Conservation (phyloP, 2,329 filamentous ascomycete genomes). For the Aspergillus sp. region DNA sequence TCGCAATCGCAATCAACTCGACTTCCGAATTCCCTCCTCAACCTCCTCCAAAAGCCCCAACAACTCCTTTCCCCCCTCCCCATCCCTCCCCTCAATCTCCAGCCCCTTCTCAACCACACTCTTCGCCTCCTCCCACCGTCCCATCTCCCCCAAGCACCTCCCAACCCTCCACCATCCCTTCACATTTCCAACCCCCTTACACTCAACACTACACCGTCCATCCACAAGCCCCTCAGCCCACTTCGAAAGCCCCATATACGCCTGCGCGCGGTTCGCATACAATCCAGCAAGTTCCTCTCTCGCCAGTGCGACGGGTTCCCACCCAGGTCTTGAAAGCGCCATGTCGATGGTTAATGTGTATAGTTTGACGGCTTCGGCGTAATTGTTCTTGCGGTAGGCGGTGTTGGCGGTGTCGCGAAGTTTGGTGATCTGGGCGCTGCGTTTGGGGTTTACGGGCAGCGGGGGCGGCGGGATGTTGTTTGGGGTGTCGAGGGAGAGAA, state of each 20-base stretch:
- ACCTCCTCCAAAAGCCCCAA: conserved; percentile 57
- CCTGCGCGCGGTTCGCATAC: conserved; percentile 83
- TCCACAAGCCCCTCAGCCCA: conserved; percentile 87
- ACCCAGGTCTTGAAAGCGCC: conserved; percentile 71
- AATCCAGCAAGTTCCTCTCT: conserved; percentile 75
- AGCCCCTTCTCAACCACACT: conserved; percentile 70
- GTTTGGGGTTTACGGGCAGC: conserved; percentile 86
- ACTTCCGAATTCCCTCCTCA: conserved; percentile 54
- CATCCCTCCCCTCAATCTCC: conserved; percentile 66
- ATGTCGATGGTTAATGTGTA: conserved; percentile 87
- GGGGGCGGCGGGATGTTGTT: conserved; percentile 73
- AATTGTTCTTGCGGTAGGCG: conserved; percentile 70
- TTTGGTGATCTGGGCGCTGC: conserved; percentile 78
- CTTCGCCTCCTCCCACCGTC: conserved; percentile 70
- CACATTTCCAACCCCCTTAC: conserved; percentile 76
- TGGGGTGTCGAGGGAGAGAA: conserved; percentile 60
- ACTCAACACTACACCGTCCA: conserved; percentile 80
- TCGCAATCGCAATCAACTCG: background rate
- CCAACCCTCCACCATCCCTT: conserved; percentile 94
- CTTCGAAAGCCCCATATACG: conserved; percentile 70
- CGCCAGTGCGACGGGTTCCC: conserved; percentile 80
- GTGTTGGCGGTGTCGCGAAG: conserved; percentile 81
- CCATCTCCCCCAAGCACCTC: conserved; percentile 85
- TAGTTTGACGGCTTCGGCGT: conserved; percentile 68
- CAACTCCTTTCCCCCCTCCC: conserved; percentile 45